These are phyloP conservation scores for Candida yuanshanica DNA, from an alignment of 805 yeast genomes.

Conservation along the genomic window DNA sequence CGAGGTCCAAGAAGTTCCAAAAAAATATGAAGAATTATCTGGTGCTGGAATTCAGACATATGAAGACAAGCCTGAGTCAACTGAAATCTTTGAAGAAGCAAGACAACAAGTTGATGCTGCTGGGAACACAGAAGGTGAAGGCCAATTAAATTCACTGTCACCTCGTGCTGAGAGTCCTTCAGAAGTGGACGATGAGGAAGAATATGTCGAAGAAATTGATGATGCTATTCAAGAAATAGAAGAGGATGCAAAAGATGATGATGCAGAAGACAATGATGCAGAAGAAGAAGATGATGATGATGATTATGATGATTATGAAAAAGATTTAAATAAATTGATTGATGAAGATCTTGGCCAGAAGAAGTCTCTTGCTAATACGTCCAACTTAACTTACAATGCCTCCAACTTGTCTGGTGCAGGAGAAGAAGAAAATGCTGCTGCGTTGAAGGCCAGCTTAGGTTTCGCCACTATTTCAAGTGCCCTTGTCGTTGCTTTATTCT, in stretches of 20 bases:
- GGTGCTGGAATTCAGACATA: conserved; percentile 9
- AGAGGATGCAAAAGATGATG: not conserved
- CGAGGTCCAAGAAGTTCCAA: conserved; percentile 22
- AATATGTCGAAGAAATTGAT: not conserved
- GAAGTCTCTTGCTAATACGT: not conserved
- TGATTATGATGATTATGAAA: conserved; percentile 9
- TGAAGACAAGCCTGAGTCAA: conserved; percentile 1
- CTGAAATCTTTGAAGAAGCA: not conserved
- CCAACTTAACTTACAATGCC: conserved; percentile 1
- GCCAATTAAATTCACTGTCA: not conserved
- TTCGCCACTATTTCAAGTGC: not conserved
- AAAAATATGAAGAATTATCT: conserved; percentile 21
- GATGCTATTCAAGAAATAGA: not conserved
- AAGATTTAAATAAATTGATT: conserved; percentile 7
- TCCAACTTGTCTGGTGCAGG: conserved; percentile 3
- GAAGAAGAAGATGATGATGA: conserved; percentile 6
- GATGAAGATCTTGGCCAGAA: conserved; percentile 7
- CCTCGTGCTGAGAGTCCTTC: conserved; percentile 1
- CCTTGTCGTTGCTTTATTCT: not conserved
- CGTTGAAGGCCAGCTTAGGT: not conserved
- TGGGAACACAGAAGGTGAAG: not conserved
- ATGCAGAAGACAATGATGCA: not conserved
- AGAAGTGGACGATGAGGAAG: conserved; percentile 1
- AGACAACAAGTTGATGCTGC: not conserved
- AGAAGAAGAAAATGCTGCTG: conserved; percentile 6